Evolutionary conservation across 2,329 filamentous ascomycete species (phyloP).

Genomic region (Pseudopithomyces maydicus): DNA sequence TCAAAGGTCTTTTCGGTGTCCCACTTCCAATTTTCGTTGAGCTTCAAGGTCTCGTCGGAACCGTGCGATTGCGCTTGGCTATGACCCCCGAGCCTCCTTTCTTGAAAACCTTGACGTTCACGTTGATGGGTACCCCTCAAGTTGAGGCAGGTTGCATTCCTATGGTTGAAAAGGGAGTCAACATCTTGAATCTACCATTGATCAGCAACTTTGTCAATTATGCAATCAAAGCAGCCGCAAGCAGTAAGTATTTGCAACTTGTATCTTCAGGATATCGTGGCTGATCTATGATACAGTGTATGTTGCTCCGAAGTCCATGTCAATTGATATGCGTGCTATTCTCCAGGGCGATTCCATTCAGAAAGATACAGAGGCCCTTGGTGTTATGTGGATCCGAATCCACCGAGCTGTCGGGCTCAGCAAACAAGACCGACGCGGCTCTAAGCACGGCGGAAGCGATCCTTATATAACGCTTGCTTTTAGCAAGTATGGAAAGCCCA

Average conservation of each 20-base stretch:
- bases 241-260: constrained; percentile 41
- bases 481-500: constrained; percentile 95
- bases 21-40: constrained; percentile 89
- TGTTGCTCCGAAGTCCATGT: constrained; percentile 92
- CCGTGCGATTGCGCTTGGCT: constrained; percentile 79
- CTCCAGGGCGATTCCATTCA: constrained; percentile 89
- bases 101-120: constrained; percentile 88
- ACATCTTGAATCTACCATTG: constrained; percentile 86
- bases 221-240: constrained; percentile 83
- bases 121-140: constrained; percentile 90
- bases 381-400: constrained; percentile 90
- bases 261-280: neutral
- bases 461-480: constrained; percentile 95
- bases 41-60: constrained; percentile 87
- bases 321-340: constrained; percentile 87
- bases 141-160: constrained; percentile 88
- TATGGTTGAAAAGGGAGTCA: constrained; percentile 88
- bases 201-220: constrained; percentile 98
- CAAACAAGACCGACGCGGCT: constrained; percentile 87
- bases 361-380: constrained; percentile 84
- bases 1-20: constrained; percentile 87
- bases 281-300: constrained; percentile 64
- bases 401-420: constrained; percentile 85
- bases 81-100: constrained; percentile 92
- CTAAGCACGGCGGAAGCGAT: constrained; percentile 84